A percentile compares a stretch with the other conserved stretches of the same genome.
phyloP scores from a whole-genome alignment of 176 grass and related monocot genomes.

The Oryza rufipogon region DNA sequence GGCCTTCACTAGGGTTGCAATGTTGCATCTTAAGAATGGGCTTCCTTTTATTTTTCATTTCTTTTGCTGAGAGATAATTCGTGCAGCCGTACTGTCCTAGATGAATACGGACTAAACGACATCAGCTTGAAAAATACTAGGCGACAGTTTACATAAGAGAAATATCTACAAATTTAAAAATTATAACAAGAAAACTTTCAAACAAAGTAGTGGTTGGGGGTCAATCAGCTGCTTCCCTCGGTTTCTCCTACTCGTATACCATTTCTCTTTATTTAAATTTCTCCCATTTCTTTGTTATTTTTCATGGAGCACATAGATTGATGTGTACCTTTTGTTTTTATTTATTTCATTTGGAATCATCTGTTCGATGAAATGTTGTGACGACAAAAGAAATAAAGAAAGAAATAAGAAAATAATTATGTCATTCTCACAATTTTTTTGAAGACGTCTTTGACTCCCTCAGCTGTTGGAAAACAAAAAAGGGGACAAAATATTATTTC shows the following conservation, averaged over 20 bases:
- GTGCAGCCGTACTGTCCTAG: background rate
- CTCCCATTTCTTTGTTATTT: background rate
- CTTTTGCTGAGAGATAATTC: background rate
- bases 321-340: background rate
- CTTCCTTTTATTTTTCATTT: background rate
- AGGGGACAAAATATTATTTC: background rate
- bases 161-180: background rate
- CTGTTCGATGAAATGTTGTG: background rate
- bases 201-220: background rate
- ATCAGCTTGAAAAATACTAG: background rate
- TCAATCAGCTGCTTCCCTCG: constrained; percentile 36
- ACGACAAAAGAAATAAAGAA: background rate
- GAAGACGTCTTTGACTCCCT: background rate
- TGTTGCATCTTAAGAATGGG: too few species aligned
- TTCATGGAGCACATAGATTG: constrained; percentile 25
- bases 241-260: background rate
- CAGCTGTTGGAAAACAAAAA: constrained; percentile 21
- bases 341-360: constrained; percentile 14
- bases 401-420: background rate
- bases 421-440: constrained; percentile 16
- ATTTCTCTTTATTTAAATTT: background rate
- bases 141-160: background rate
- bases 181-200: background rate
- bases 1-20: background rate
- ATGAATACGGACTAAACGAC: background rate